A percentile compares a stretch with the other conserved stretches of the same genome.
phyloP scores from a whole-genome alignment of 2,329 filamentous ascomycete genomes.

The Pseudocercospora pini-densiflorae region DNA sequence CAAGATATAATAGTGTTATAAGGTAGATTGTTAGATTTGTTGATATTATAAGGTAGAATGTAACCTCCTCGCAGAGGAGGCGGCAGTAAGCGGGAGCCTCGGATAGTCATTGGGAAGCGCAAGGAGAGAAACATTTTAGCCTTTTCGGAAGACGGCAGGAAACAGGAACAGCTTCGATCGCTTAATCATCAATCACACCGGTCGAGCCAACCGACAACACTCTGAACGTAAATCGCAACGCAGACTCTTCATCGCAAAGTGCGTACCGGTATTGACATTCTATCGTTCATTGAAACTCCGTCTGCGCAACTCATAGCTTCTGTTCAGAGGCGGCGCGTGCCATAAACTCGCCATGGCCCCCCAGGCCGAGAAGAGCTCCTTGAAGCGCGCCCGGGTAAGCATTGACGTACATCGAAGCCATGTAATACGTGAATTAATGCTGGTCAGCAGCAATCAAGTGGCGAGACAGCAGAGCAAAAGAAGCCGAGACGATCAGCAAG shows the following conservation, averaged over 20 bases:
- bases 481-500: constrained; percentile 82
- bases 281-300: background rate
- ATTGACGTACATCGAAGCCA: constrained; percentile 1
- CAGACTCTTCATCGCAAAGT: background rate
- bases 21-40: too few species aligned
- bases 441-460: constrained; percentile 64
- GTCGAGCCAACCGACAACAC: constrained; percentile 4
- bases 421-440: background rate
- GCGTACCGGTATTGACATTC: background rate
- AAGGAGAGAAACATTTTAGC: background rate
- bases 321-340: background rate
- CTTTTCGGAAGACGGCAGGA: background rate
- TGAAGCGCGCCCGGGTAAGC: constrained; percentile 80
- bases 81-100: too few species aligned
- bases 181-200: background rate
- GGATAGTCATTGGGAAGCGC: background rate
- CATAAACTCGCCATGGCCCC: constrained; percentile 32
- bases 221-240: background rate
- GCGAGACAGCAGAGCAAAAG: constrained; percentile 72
- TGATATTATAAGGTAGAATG: too few species aligned
- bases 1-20: too few species aligned
- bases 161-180: background rate
- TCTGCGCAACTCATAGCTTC: background rate
- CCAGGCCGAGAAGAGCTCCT: constrained; percentile 72
- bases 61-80: too few species aligned